Percentiles rank a stretch among this genome's conserved stretches.
These are phyloP conservation scores for Paragyromitra xinjiangensis DNA, from an alignment of 495 filamentous ascomycete species.

Conservation along the genomic window DNA sequence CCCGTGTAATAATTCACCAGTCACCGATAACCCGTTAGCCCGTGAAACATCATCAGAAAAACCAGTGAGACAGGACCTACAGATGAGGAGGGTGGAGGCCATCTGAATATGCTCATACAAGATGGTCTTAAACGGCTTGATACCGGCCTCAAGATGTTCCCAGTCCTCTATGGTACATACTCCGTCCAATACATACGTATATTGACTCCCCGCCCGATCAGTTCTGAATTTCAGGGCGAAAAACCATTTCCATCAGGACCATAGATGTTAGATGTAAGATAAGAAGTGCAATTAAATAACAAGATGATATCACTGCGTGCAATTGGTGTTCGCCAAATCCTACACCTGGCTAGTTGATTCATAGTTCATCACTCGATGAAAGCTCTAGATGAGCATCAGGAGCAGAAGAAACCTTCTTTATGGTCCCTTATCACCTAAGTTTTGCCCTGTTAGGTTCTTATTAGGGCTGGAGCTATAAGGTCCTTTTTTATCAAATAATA, in stretches of 20 bases:
- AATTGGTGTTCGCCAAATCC: constrained; percentile 1
- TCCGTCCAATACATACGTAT: background rate
- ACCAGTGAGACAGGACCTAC: background rate
- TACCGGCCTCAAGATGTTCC: background rate
- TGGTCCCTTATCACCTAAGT: too few species aligned
- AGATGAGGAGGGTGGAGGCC: background rate
- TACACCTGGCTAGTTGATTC: background rate
- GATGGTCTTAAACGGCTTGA: background rate
- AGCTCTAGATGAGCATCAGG: too few species aligned
- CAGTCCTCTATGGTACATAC: background rate
- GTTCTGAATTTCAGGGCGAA: constrained; percentile 12
- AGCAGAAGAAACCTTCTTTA: too few species aligned
- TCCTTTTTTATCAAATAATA: too few species aligned
- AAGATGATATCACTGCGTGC: background rate
- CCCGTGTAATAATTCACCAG: background rate
- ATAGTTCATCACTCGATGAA: constrained; percentile 7
- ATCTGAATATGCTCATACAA: background rate
- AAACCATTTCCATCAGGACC: background rate
- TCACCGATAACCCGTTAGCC: background rate
- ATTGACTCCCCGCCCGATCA: constrained; percentile 1
- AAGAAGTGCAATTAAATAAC: background rate
- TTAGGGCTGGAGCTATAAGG: too few species aligned
- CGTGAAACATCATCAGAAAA: background rate
- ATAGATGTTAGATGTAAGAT: background rate
- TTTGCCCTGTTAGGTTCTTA: too few species aligned